Conservation (phyloP, 192 early-diverging fungal species). For the Coemansia sp. region DNA sequence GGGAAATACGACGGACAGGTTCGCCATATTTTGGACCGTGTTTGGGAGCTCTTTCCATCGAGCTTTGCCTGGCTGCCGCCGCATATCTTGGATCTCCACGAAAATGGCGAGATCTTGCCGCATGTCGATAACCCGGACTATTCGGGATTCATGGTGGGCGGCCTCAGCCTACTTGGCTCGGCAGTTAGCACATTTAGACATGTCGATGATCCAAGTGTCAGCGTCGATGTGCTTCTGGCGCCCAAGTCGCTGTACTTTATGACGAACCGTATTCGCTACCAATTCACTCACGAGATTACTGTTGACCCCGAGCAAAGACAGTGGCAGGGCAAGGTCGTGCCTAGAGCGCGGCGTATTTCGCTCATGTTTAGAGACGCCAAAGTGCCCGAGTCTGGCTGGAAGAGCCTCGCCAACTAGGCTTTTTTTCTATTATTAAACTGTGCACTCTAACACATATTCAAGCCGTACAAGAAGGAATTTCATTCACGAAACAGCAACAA, state of each 20-base stretch:
- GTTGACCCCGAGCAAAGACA: slow-evolving; percentile 47
- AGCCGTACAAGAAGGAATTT: background rate
- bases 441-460: background rate
- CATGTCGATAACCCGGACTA: slow-evolving; percentile 84
- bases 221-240: slow-evolving; percentile 66
- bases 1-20: slow-evolving; percentile 54
- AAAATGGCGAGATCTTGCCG: slow-evolving; percentile 72
- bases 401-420: slow-evolving; percentile 19
- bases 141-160: slow-evolving; percentile 75
- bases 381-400: slow-evolving; percentile 43
- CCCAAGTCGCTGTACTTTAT: slow-evolving; percentile 77
- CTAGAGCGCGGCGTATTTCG: slow-evolving; percentile 69
- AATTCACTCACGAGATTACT: slow-evolving; percentile 83
- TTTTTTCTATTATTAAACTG: background rate
- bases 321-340: slow-evolving; percentile 60
- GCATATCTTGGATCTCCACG: slow-evolving; percentile 79
- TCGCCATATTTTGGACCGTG: slow-evolving; percentile 60
- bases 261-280: slow-evolving; percentile 66
- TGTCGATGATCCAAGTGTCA: slow-evolving; percentile 59
- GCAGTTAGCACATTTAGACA: slow-evolving; percentile 75
- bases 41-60: slow-evolving; percentile 61
- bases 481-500: background rate
- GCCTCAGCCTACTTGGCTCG: slow-evolving; percentile 71
- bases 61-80: slow-evolving; percentile 69
- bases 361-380: slow-evolving; percentile 71